A percentile compares a stretch with the other conserved stretches of the same genome.
Conservation (phyloP, 208 protist genomes). For the Crithidia bombi region DNA sequence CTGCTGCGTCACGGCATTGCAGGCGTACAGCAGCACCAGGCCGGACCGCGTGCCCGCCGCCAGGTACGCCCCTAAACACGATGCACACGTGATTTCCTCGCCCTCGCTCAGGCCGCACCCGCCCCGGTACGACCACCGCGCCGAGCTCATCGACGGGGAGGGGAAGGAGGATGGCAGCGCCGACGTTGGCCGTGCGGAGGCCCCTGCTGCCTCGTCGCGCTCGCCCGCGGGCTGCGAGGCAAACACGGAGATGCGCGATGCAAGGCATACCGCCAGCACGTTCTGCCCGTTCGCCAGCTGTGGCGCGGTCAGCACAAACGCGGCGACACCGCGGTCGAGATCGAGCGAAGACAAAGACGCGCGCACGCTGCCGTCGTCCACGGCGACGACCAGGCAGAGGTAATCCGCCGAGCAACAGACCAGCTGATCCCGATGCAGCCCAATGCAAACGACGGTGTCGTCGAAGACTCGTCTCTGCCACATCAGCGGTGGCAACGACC, state of each 20-base stretch:
- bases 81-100: conserved; percentile 57
- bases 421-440: conserved; percentile 48
- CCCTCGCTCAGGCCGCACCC: conserved; percentile 7
- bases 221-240: neutral
- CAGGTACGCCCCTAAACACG: conserved; percentile 54
- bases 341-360: conserved; percentile 31
- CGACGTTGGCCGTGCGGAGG: neutral
- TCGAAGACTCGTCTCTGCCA: conserved; percentile 59
- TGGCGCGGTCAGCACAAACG: conserved; percentile 3
- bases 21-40: conserved; percentile 68
- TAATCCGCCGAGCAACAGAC: conserved; percentile 73
- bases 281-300: neutral
- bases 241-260: conserved; percentile 46
- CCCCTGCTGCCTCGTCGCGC: neutral
- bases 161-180: neutral
- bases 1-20: conserved; percentile 30
- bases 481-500: conserved; percentile 31
- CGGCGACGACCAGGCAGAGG: conserved; percentile 45
- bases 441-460: conserved; percentile 58
- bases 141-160: neutral
- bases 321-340: conserved; percentile 12
- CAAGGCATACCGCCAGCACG: conserved; percentile 41
- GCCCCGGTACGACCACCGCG: conserved; percentile 19
- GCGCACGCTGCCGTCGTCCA: conserved; percentile 52
- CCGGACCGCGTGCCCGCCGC: conserved; percentile 72